Evolutionary conservation across 768 basidiomycete species (phyloP).

Genomic region (Termitomyces titanicus): DNA sequence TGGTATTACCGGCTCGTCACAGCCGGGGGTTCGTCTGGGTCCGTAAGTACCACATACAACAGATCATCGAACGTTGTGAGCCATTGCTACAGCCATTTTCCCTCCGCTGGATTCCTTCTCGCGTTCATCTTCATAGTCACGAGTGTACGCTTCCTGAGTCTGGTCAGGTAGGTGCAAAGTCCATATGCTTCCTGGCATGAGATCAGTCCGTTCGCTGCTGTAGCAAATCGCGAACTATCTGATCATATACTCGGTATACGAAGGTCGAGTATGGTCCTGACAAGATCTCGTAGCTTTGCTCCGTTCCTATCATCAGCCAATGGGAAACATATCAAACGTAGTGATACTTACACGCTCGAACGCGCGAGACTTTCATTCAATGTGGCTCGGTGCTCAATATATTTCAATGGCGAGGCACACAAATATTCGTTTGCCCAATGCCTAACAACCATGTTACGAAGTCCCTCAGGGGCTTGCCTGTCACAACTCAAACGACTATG

Average conservation of each 20-base stretch:
- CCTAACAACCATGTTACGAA: no score
- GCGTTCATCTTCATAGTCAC: constrained; percentile 27
- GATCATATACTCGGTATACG: not conserved
- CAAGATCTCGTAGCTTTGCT: constrained; percentile 12
- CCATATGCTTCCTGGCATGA: not conserved
- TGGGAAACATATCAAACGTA: not conserved
- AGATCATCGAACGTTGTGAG: no score
- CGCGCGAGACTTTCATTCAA: not conserved
- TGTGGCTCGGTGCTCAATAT: not conserved
- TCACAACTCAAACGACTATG: no score
- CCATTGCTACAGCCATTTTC: no score
- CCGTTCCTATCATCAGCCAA: constrained; percentile 8
- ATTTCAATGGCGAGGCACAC: no score
- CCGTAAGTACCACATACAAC: no score
- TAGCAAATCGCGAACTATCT: constrained; percentile 30
- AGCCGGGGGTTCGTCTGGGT: no score
- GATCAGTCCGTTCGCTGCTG: not conserved
- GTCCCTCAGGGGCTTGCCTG: no score
- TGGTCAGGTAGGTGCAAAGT: constrained; percentile 21
- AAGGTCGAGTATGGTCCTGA: not conserved
- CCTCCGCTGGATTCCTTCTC: constrained; percentile 31
- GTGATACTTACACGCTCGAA: constrained; percentile 1
- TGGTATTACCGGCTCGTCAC: no score
- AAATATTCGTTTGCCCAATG: no score
- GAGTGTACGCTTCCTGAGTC: constrained; percentile 27